phyloP scores from a whole-genome alignment of 2,329 filamentous ascomycete genomes.

The Pseudogymnoascus sp. region DNA sequence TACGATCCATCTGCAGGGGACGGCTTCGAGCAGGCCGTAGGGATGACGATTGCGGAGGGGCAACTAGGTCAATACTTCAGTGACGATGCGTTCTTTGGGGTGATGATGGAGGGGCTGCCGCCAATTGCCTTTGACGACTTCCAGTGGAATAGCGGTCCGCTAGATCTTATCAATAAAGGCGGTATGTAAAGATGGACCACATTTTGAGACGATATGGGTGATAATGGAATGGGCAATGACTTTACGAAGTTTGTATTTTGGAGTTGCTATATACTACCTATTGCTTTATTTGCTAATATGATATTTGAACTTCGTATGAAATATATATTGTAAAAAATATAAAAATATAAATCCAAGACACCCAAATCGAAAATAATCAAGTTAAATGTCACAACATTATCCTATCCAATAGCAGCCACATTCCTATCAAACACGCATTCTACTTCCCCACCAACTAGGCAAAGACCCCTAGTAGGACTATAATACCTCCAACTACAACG shows the following conservation, averaged over 20 bases:
- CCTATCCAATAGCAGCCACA: not conserved
- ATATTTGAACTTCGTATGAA: not conserved
- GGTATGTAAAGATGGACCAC: not conserved
- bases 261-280: not conserved
- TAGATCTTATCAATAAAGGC: not conserved
- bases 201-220: not conserved
- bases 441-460: too few species aligned
- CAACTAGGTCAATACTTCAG: conserved; percentile 25
- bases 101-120: conserved; percentile 18
- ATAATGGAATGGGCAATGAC: not conserved
- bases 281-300: not conserved
- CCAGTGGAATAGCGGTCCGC: not conserved
- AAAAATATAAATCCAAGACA: not conserved
- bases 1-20: conserved; percentile 25
- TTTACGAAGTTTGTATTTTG: not conserved
- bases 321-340: not conserved
- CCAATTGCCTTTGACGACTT: conserved; percentile 1
- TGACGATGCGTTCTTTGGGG: conserved; percentile 25
- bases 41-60: conserved; percentile 25
- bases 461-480: not conserved
- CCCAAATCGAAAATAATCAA: not conserved
- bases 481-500: not conserved
- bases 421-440: not conserved
- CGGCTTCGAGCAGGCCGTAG: conserved; percentile 27
- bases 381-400: not conserved